Base-by-base conservation (phyloP, 805 yeast genomes). In the Saturnispora silvae region DNA sequence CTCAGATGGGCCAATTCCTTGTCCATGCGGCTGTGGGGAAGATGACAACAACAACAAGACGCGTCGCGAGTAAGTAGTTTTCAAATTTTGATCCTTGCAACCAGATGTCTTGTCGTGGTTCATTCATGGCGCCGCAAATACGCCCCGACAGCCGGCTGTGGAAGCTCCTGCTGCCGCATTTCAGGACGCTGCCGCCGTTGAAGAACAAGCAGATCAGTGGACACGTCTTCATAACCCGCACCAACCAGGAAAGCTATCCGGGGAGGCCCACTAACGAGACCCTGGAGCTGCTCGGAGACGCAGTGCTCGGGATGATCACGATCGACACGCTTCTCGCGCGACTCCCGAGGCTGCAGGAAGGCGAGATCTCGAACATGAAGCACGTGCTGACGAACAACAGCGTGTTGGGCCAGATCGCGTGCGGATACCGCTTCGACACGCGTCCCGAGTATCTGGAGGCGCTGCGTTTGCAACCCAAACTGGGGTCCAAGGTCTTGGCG, bases 271-370 rank as follows among this genome's bases (percentile, higher is more conserved):
- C n/a, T 17, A 36, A 36, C 13, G 34, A 30, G 20, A 18, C 14
- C 4, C 19, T 36, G 8, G 39, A 36, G 18, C 26, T 36, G 13
- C 6, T 36, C 10, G 39, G 39, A 5, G 39, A 36, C 11, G 14
- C 26, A 11, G 31, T 36, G 8, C 27, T 36, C 11, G 25, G 25
- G 5, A 25, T 36, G n/a, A 18, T 36, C n/a, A n/a, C 30, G 7
- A 9, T 32, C 8, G 39, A 36, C 10, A 9, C 25, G 3, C 6
- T 36, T 11, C 16, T 36, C 14, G 15, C 13, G 9, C 24, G 20
- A 16, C 25, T 23, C 7, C 27, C 39, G 6, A 6, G 13, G 15
- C 6, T 36, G 3, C 25, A 18, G 20, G 39, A 36, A 13, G 34
- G 39, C 2, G 39, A 36, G 16, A 15, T 36, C 3, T 18, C 39